Percentiles rank a stretch among this genome's conserved stretches.
Evolutionary conservation across 495 filamentous ascomycete genomes (phyloP).

Genomic region (Trichoderma erinaceum): DNA sequence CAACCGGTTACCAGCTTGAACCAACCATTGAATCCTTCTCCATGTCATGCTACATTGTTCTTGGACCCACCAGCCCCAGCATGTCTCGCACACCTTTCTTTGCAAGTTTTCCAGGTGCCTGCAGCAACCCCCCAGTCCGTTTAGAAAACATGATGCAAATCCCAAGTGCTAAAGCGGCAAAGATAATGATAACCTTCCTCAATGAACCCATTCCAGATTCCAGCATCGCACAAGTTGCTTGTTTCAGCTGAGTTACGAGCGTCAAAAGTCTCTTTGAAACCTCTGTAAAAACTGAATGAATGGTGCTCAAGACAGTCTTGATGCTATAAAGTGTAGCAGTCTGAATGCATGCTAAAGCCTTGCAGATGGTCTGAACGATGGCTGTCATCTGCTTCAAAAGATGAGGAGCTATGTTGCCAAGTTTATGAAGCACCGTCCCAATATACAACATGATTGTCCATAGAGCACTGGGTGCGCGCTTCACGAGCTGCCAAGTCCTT

Average conservation of each 20-base stretch:
- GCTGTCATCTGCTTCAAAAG: slow-evolving; percentile 27
- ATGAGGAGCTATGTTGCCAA: slow-evolving; percentile 25
- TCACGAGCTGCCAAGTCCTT: slow-evolving; percentile 24
- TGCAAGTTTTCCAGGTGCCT: slow-evolving; percentile 27
- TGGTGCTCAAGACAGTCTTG: slow-evolving; percentile 29
- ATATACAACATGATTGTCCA: slow-evolving; percentile 28
- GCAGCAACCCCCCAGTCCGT: slow-evolving; percentile 30
- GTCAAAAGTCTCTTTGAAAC: slow-evolving; percentile 27
- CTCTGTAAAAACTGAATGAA: slow-evolving; percentile 29
- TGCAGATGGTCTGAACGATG: slow-evolving; percentile 31
- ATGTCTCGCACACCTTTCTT: slow-evolving; percentile 35
- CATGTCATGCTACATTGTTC: slow-evolving; percentile 18
- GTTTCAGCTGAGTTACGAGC: slow-evolving; percentile 22
- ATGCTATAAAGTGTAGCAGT: slow-evolving; percentile 35
- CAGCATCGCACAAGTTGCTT: slow-evolving; percentile 24
- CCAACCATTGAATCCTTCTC: neutral
- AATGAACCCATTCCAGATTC: slow-evolving; percentile 28
- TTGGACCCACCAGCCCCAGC: slow-evolving; percentile 37
- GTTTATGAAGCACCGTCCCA: slow-evolving; percentile 25
- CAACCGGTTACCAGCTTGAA: neutral
- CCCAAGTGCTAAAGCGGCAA: slow-evolving; percentile 25
- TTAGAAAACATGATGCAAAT: slow-evolving; percentile 30
- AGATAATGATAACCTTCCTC: slow-evolving; percentile 26
- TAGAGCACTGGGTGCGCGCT: slow-evolving; percentile 27
- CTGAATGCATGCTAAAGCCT: slow-evolving; percentile 29